These are phyloP conservation scores for Metschnikowia kofuensis DNA, from an alignment of 805 yeast species.

Conservation along the genomic window DNA sequence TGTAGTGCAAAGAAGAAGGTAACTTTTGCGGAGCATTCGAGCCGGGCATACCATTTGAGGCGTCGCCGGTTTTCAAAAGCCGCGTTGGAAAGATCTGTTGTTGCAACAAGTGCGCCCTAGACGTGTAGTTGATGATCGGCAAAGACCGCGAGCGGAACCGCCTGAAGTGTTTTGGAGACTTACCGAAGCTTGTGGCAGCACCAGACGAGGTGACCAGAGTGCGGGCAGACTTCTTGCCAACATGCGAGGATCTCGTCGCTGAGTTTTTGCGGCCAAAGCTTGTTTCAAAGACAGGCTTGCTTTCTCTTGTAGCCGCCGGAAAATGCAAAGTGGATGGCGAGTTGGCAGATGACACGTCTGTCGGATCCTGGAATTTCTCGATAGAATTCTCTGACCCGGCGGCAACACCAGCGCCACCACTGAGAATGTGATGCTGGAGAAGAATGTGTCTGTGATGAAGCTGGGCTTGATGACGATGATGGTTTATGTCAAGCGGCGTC, in stretches of 20 bases:
- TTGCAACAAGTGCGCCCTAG: slow-evolving; percentile 14
- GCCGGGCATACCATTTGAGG: not conserved
- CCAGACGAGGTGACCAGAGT: slow-evolving; percentile 7
- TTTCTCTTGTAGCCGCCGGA: not conserved
- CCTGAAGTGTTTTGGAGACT: slow-evolving; percentile 34
- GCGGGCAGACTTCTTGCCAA: slow-evolving; percentile 14
- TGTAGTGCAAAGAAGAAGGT: slow-evolving; percentile 9
- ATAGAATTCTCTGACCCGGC: not conserved
- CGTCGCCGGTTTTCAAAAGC: not conserved
- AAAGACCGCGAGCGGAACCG: slow-evolving; percentile 38
- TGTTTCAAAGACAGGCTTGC: slow-evolving; percentile 4
- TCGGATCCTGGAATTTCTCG: not conserved
- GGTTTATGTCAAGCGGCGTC: slow-evolving; percentile 12
- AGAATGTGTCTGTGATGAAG: slow-evolving; percentile 18
- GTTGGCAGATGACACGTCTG: not conserved
- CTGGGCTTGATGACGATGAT: slow-evolving; percentile 7
- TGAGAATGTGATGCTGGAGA: slow-evolving; percentile 22
- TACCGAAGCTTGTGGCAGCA: slow-evolving; percentile 7
- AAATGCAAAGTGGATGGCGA: slow-evolving; percentile 7
- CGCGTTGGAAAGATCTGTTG: slow-evolving; percentile 13
- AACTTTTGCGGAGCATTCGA: not conserved
- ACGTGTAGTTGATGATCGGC: slow-evolving; percentile 40
- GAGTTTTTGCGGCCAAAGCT: slow-evolving; percentile 10
- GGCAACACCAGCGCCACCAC: slow-evolving; percentile 4
- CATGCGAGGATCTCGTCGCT: slow-evolving; percentile 5